Evolutionary conservation across 306 rosid species (phyloP).

Genomic region (Vigna trinervia): DNA sequence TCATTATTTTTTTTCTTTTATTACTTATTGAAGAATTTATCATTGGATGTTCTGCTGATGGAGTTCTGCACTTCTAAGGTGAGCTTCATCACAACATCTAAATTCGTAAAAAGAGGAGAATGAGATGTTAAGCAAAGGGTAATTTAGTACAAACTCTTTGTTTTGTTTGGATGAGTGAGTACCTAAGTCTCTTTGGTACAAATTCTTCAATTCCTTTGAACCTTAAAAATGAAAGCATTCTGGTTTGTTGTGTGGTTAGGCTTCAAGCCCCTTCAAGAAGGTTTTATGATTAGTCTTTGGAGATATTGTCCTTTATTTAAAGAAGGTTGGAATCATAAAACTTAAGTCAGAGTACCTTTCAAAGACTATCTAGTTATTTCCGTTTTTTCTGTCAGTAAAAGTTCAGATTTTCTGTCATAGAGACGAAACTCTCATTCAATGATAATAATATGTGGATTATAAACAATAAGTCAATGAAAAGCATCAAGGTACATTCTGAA

Average conservation of each 20-base stretch:
- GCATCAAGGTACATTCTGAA: conserved; percentile 33
- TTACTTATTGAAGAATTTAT: not conserved
- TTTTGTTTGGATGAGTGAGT: not conserved
- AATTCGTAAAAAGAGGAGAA: no score
- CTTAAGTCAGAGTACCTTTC: no score
- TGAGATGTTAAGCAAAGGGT: no score
- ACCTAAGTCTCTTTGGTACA: not conserved
- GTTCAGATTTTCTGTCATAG: not conserved
- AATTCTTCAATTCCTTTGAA: conserved; percentile 14
- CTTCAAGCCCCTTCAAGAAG: no score
- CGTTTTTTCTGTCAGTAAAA: not conserved
- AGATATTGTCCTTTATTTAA: no score
- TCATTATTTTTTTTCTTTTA: not conserved
- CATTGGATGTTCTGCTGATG: not conserved
- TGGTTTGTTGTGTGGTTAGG: not conserved
- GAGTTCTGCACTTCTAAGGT: no score
- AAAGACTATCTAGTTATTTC: not conserved
- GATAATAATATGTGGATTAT: not conserved
- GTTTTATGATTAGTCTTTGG: no score
- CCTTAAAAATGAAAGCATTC: not conserved
- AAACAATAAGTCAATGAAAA: conserved; percentile 28
- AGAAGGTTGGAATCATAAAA: no score
- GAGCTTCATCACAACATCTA: no score
- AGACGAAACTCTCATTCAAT: not conserved
- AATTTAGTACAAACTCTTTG: no score